Evolutionary conservation across 805 yeast genomes (phyloP), one percentile per base, ranked within the genome.

Genomic region (Teunomyces barrocoloradensis): DNA sequence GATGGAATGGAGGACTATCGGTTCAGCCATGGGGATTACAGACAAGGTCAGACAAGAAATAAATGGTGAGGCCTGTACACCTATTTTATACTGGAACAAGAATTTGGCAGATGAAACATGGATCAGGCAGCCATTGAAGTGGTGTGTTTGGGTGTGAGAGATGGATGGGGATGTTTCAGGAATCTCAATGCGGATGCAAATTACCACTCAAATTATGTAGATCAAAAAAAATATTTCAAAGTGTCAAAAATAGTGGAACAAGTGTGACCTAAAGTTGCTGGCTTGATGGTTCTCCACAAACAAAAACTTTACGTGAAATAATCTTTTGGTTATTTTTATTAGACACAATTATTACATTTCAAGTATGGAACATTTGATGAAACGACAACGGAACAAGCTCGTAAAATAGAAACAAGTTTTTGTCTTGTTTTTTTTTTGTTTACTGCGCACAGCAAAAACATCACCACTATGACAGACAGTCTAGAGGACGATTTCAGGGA

Each of bases 1-100:
- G 2, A 71, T 61, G 51, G 77, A 78, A 52, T 73, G 80, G 11
- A 50, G 33, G 6, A 39, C 32, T 39, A 25, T 47, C 6, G 43
- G 6, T 6, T 38, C 18, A 11, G 40, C 10, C 40, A 37, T 37
- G 12, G 10, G 12, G 10, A 1, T 20, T 23, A 4, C 29, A n/a
- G 13, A 25, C 27, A 25, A 7, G 7, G 2, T 6, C 10, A 23
- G 27, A 23, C 27, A 23, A 23, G 34, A n/a, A 30, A 30, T 2
- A 18, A 25, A 32, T 13, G 15, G 34, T 1, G 10, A 9, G 15
- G 15, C 6, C 18, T 7, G 5, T 5, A 13, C 11, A 10, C 11
- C 9, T 15, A 32, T 13, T 32, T 13, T 32, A 32, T 32, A 32
- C 34, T 10, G n/a, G 4, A 10, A n/a, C 5, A 13, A 13, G 17